Conservation (phyloP, 106 monocot genomes). For the Phalaenopsis equestris region DNA sequence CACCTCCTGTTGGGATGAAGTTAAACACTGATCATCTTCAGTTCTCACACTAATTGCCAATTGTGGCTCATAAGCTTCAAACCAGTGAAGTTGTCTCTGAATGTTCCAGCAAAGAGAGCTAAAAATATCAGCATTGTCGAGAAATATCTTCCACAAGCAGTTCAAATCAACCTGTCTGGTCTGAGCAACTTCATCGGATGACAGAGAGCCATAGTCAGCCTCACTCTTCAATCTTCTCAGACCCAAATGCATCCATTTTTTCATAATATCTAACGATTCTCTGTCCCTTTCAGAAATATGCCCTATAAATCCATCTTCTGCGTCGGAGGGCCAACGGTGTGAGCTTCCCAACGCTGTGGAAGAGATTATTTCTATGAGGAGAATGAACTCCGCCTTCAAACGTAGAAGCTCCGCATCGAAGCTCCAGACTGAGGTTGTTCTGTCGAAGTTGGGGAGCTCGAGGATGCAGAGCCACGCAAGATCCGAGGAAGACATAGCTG, state of each 20-base stretch:
- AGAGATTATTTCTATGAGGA: constrained; percentile 42
- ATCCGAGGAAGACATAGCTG: constrained; percentile 52
- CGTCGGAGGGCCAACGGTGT: not conserved
- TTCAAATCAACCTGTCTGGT: constrained; percentile 38
- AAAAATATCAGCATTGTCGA: constrained; percentile 52
- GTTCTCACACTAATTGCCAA: constrained; percentile 9
- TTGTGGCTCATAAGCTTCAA: constrained; percentile 8
- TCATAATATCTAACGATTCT: constrained; percentile 13
- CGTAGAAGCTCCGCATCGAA: constrained; percentile 34
- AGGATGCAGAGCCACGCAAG: constrained; percentile 70
- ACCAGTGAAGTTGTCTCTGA: constrained; percentile 28
- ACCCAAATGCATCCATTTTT: constrained; percentile 42
- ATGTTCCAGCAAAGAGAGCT: constrained; percentile 59
- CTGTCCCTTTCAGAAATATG: constrained; percentile 3
- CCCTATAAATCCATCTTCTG: constrained; percentile 7
- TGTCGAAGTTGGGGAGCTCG: constrained; percentile 45
- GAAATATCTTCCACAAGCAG: constrained; percentile 28
- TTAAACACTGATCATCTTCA: not conserved
- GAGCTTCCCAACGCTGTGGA: constrained; percentile 13
- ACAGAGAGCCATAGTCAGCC: not conserved
- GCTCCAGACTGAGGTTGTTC: not conserved
- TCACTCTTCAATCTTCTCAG: constrained; percentile 44
- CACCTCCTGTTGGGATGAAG: constrained; percentile 4
- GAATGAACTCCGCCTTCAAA: constrained; percentile 57
- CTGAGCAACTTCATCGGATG: constrained; percentile 4